Evolutionary conservation across 1,284 basidiomycete species (phyloP), one percentile per base, ranked within the genome.

Genomic region (Leccinum subrobustum): DNA sequence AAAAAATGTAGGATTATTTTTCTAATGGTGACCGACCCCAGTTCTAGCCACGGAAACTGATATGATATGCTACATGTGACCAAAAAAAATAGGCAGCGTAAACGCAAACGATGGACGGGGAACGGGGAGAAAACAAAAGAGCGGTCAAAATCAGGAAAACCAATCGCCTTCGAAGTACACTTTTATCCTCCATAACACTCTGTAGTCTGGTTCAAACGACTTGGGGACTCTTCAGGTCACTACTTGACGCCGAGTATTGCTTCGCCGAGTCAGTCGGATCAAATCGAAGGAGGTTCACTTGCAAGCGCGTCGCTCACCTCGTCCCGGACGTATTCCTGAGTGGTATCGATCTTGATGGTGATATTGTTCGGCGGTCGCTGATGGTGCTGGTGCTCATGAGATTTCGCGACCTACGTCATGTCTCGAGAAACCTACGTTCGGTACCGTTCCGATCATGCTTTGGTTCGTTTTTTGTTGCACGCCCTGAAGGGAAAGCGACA

Each of bases 401-500:
- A 18, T 44, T 8, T 29, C n/a, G 23, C 7, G 3, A 6, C 18
- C 18, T 14, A 20, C 1, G 3, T 7, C 2, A 39, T 18, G 7
- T 18, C 8, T 14, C 1, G 4, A 7, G 9, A n/a, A 3, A 51
- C 52, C 12, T 59, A 68, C 73, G 54, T 42, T 66, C 20, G 70
- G 57, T n/a, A 63, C 3, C 1, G 65, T 55, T 6, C 50, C 71
- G 12, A 64, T 33, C 55, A 66, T 37, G 8, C 64, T 74, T 8
- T 55, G 60, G 14, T n/a, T 64, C 6, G 64, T 73, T 52, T 65
- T 73, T 52, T 73, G 73, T 2, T 64, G 67, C 1, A 68, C 63
- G 1, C 73, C 69, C 48, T 76, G 74, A 0, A 73, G 66, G 3
- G 73, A 76, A 3, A 76, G 61, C 0, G 73, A 74, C 74, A 72